Evolutionary conservation across 2,329 filamentous ascomycete genomes (phyloP).

Genomic region (Coniochaeta sp.): DNA sequence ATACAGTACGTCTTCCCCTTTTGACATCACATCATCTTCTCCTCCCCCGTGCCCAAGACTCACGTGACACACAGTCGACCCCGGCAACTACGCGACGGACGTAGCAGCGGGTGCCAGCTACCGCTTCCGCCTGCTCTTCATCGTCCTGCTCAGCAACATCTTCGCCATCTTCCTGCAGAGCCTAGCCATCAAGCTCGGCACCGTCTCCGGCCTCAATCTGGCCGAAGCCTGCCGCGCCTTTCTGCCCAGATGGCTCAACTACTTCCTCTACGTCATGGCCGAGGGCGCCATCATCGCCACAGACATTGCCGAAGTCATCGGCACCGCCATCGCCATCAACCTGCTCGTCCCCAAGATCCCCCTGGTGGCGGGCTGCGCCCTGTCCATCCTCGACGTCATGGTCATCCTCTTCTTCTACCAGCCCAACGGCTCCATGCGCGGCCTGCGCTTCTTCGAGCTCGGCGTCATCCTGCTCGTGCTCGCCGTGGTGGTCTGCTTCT

Average conservation of each 20-base stretch:
- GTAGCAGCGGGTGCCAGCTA: conserved; percentile 61
- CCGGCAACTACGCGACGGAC: conserved; percentile 64
- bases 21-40: neutral
- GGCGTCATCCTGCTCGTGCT: conserved; percentile 57
- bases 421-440: conserved; percentile 49
- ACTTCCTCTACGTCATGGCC: conserved; percentile 52
- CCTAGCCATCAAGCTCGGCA: conserved; percentile 61
- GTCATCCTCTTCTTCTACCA: conserved; percentile 60
- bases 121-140: conserved; percentile 58
- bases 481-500: conserved; percentile 64
- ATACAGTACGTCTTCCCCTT: conserved; percentile 35
- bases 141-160: conserved; percentile 61
- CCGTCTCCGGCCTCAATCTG: conserved; percentile 60
- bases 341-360: conserved; percentile 56
- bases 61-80: conserved; percentile 34
- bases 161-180: conserved; percentile 66
- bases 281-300: conserved; percentile 65
- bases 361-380: conserved; percentile 58
- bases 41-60: neutral
- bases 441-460: conserved; percentile 54
- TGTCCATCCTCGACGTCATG: conserved; percentile 62
- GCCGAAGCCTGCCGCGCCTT: conserved; percentile 59
- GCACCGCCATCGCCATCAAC: conserved; percentile 63
- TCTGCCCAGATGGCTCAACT: conserved; percentile 58
- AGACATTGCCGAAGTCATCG: conserved; percentile 66